Percentiles rank a stretch among this genome's conserved stretches.
phyloP scores from a whole-genome alignment of 2,329 filamentous ascomycete genomes.

The Aspergillus sp. region DNA sequence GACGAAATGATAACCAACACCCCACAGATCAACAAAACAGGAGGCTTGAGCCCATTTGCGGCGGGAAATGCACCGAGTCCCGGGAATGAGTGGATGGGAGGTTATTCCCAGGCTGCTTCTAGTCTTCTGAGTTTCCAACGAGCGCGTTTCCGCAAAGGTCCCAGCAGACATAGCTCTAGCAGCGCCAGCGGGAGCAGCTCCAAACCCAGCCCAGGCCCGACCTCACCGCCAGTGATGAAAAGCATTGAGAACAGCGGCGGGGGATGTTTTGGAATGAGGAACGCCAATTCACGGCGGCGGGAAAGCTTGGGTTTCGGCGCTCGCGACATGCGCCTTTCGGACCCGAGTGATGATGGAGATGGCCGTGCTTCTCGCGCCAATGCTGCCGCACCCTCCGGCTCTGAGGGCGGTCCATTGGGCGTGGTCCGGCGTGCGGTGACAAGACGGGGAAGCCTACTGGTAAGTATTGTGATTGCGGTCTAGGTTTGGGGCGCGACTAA shows the following conservation, averaged over 20 bases:
- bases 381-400: constrained; percentile 25
- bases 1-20: constrained; percentile 68
- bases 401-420: constrained; percentile 53
- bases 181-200: constrained; percentile 62
- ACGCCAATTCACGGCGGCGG: constrained; percentile 51
- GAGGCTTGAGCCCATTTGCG: constrained; percentile 37
- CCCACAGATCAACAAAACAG: constrained; percentile 60
- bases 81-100: constrained; percentile 53
- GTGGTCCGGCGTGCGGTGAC: constrained; percentile 79
- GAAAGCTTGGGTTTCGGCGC: constrained; percentile 88
- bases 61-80: constrained; percentile 42
- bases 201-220: constrained; percentile 59
- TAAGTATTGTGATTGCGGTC: constrained; percentile 39
- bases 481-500: constrained; percentile 2
- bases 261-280: constrained; percentile 47
- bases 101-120: constrained; percentile 58
- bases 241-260: constrained; percentile 44
- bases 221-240: constrained; percentile 61
- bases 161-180: constrained; percentile 57
- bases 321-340: constrained; percentile 73
- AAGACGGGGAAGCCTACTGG: constrained; percentile 76
- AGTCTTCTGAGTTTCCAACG: constrained; percentile 73
- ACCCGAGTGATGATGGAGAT: constrained; percentile 71
- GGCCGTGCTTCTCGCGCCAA: constrained; percentile 25
- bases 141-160: constrained; percentile 47